These are phyloP conservation scores for Cercospora beticola DNA, from an alignment of 2,329 filamentous ascomycete species.

Conservation along the genomic window DNA sequence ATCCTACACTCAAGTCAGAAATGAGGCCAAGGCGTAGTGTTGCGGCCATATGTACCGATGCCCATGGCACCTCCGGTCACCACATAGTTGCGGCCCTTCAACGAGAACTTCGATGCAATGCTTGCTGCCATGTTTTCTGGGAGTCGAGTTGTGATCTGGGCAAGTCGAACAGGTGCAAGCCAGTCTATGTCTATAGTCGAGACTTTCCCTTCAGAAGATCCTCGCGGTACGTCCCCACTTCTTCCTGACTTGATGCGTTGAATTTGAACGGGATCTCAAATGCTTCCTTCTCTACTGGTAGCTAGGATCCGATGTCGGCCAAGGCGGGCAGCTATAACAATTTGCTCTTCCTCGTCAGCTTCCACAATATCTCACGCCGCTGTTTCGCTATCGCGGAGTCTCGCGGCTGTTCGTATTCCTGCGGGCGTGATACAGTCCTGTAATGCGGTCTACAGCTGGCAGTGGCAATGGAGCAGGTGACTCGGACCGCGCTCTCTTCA, in stretches of 20 bases:
- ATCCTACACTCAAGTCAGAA: conserved; percentile 17
- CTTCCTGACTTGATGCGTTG: not conserved
- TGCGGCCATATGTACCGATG: conserved; percentile 20
- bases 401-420: not conserved
- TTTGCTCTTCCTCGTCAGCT: not conserved
- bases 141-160: not conserved
- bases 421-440: not conserved
- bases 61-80: conserved; percentile 34
- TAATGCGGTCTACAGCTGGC: not conserved
- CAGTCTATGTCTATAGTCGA: not conserved
- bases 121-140: conserved; percentile 7
- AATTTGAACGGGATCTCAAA: not conserved
- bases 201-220: not conserved
- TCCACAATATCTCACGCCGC: not conserved
- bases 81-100: conserved; percentile 31
- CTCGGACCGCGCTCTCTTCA: conserved; percentile 6
- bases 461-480: not conserved
- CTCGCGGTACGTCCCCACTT: not conserved
- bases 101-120: conserved; percentile 26
- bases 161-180: not conserved
- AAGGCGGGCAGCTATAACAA: not conserved
- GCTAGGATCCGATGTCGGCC: conserved; percentile 8
- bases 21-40: not conserved
- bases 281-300: not conserved
- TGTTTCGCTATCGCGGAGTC: not conserved